Evolutionary conservation across 345 rosid genomes (phyloP).

Genomic region (Salix suchowensis): DNA sequence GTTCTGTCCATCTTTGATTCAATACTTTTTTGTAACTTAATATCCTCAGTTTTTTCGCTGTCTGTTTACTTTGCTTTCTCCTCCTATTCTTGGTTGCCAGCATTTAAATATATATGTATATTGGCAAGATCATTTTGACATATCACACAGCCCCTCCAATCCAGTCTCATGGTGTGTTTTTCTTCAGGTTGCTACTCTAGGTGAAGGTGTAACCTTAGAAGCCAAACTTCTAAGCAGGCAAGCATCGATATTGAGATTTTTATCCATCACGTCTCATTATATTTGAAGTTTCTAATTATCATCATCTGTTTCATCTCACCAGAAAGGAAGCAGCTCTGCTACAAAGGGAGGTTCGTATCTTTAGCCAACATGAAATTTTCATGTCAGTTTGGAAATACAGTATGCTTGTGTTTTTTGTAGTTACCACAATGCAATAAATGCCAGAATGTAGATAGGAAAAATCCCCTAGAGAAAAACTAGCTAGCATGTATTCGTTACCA

Average conservation of each 20-base stretch:
- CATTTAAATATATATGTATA: neutral
- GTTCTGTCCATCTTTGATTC: neutral
- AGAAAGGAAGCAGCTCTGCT: constrained; percentile 33
- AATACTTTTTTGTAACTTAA: neutral
- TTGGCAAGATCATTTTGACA: neutral
- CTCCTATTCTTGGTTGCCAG: neutral
- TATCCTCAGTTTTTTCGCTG: neutral
- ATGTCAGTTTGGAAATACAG: too few species aligned
- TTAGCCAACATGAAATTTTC: neutral
- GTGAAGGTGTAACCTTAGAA: constrained; percentile 27
- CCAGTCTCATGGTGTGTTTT: constrained; percentile 10
- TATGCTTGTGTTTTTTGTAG: too few species aligned
- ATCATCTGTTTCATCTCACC: neutral
- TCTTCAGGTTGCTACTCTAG: constrained; percentile 19
- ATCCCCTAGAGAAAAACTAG: too few species aligned
- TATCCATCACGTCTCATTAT: neutral
- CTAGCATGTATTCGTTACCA: too few species aligned
- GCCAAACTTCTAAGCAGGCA: constrained; percentile 25
- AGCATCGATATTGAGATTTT: neutral
- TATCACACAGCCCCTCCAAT: neutral
- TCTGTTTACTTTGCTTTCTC: neutral
- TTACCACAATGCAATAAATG: too few species aligned
- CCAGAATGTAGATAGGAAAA: too few species aligned
- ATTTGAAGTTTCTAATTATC: neutral
- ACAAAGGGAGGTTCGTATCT: constrained; percentile 28